Conservation (phyloP, 1,284 basidiomycete species). For the Cryptococcus amylolentus region DNA sequence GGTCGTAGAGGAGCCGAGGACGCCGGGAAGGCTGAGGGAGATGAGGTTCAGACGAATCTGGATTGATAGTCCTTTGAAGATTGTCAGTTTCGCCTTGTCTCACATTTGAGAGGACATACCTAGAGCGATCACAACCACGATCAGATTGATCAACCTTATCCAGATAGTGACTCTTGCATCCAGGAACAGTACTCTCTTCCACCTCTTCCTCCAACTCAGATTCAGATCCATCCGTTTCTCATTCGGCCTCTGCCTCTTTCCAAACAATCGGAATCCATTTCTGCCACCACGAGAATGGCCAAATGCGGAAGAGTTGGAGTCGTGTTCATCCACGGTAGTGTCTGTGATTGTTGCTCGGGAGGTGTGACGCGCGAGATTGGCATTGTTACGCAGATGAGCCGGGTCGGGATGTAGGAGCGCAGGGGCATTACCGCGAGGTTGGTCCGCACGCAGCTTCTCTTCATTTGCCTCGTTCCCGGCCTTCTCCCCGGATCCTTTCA, state of each 20-base stretch:
- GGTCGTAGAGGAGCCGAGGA: conserved; percentile 55
- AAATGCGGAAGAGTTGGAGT: neutral
- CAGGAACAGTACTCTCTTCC: conserved; percentile 47
- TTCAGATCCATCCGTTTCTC: conserved; percentile 17
- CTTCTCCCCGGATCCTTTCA: neutral
- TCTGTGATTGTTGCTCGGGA: conserved; percentile 3
- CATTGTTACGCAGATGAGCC: neutral
- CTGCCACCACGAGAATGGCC: conserved; percentile 1
- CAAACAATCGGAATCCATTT: conserved; percentile 4
- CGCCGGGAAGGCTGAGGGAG: conserved; percentile 39
- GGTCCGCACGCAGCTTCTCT: conserved; percentile 4
- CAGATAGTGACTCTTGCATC: conserved; percentile 55
- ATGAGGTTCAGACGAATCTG: conserved; percentile 47
- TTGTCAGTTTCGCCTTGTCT: neutral
- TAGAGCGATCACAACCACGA: conserved; percentile 49
- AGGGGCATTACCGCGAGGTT: neutral
- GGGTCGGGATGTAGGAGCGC: neutral
- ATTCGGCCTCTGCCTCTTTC: conserved; percentile 5
- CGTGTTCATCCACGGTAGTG: neutral
- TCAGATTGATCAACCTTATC: conserved; percentile 54
- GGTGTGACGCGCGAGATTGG: conserved; percentile 4
- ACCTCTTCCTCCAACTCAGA: conserved; percentile 31
- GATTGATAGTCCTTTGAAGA: conserved; percentile 43
- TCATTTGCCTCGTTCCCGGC: conserved; percentile 5
- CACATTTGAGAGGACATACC: conserved; percentile 27